Evolutionary conservation across 2,329 filamentous ascomycete genomes (phyloP).

Genomic region (Exophiala xenobiotica): DNA sequence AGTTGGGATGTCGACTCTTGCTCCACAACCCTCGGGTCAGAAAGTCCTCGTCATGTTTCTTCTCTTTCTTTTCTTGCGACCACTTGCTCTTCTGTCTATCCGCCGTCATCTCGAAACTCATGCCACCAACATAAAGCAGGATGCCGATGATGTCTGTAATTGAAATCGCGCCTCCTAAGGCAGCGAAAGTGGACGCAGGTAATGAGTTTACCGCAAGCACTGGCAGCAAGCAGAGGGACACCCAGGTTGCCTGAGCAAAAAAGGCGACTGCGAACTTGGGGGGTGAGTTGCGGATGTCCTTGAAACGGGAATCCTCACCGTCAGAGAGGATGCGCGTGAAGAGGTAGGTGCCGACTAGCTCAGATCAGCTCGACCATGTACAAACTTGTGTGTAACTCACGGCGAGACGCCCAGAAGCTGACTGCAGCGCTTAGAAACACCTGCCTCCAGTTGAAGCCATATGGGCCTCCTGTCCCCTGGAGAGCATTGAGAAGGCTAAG

Average conservation of each 20-base stretch:
- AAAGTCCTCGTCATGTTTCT: conserved; percentile 67
- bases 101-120: conserved; percentile 61
- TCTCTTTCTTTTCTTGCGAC: conserved; percentile 60
- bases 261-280: conserved; percentile 57
- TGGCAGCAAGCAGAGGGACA: conserved; percentile 65
- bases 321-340: conserved; percentile 60
- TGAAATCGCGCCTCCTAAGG: conserved; percentile 47
- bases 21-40: conserved; percentile 63
- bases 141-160: conserved; percentile 59
- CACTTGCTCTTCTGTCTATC: conserved; percentile 65
- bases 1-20: conserved; percentile 64
- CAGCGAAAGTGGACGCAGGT: conserved; percentile 53
- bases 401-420: conserved; percentile 61
- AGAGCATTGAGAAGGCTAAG: conserved; percentile 51
- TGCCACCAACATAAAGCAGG: conserved; percentile 58
- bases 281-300: conserved; percentile 53
- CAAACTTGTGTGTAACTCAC: conserved; percentile 45
- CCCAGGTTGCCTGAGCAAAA: conserved; percentile 65
- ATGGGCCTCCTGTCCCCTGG: conserved; percentile 42
- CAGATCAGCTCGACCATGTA: background rate
- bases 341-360: conserved; percentile 62
- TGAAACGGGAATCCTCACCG: conserved; percentile 61
- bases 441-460: conserved; percentile 62
- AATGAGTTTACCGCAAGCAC: conserved; percentile 64
- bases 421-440: conserved; percentile 55